Conservation (phyloP, 2,329 filamentous ascomycete genomes). For the Penicillium brevicompactum region DNA sequence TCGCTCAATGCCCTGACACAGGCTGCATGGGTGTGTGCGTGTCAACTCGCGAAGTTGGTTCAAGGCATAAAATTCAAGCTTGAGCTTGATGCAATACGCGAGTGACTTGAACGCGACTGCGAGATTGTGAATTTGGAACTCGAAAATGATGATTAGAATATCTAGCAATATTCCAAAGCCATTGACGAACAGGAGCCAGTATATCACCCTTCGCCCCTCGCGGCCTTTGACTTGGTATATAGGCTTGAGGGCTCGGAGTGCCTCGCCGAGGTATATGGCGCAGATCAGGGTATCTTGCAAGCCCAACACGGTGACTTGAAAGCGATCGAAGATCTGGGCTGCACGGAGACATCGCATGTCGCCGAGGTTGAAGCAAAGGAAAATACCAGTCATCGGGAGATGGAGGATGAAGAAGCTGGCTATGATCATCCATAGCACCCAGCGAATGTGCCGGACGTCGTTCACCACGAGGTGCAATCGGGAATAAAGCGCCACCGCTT, state of each 20-base stretch:
- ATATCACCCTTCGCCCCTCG: slow-evolving; percentile 41
- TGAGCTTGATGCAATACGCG: slow-evolving; percentile 48
- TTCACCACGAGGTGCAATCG: slow-evolving; percentile 47
- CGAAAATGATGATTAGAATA: slow-evolving; percentile 33
- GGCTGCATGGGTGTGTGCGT: slow-evolving; percentile 9
- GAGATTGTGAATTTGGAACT: slow-evolving; percentile 39
- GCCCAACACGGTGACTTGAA: slow-evolving; percentile 54
- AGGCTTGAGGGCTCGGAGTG: slow-evolving; percentile 38
- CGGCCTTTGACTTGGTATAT: slow-evolving; percentile 45
- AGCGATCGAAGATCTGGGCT: slow-evolving; percentile 45
- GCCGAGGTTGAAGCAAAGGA: slow-evolving; percentile 21
- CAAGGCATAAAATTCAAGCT: slow-evolving; percentile 48
- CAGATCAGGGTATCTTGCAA: slow-evolving; percentile 56
- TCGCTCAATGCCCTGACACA: slow-evolving; percentile 3
- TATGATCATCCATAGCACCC: slow-evolving; percentile 47
- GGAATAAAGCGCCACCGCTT: slow-evolving; percentile 48
- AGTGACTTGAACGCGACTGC: slow-evolving; percentile 40
- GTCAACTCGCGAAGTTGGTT: slow-evolving; percentile 38
- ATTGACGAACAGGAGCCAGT: slow-evolving; percentile 49
- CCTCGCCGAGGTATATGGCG: slow-evolving; percentile 53
- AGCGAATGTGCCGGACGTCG: slow-evolving; percentile 33
- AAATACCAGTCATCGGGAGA: background rate
- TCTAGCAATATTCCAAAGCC: slow-evolving; percentile 44
- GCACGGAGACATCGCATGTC: background rate
- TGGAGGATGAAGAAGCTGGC: slow-evolving; percentile 20